phyloP scores from a whole-genome alignment of 179 eudicot species.

The Camellia oleifera region DNA sequence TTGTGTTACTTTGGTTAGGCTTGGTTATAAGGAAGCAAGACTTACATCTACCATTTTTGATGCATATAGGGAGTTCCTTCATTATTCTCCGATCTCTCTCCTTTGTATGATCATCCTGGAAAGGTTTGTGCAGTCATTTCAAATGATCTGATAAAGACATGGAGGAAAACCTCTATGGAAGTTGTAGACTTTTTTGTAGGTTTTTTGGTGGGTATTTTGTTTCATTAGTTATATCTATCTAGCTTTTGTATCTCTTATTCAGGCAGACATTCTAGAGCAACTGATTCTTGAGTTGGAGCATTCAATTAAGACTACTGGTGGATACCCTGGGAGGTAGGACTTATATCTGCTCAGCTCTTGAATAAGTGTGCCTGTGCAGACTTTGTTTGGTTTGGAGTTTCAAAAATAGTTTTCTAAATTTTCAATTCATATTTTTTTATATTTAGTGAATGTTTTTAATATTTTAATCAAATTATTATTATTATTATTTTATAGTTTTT shows the following conservation, averaged over 20 bases:
- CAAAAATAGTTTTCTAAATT: too few relatives aligned
- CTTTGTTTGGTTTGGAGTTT: too few relatives aligned
- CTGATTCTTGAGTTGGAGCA: conserved; percentile 72
- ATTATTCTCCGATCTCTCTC: conserved; percentile 94
- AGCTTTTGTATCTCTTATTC: conserved; percentile 25
- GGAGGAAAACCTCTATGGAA: not conserved
- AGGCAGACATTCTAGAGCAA: conserved; percentile 84
- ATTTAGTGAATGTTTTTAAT: too few relatives aligned
- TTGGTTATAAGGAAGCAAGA: not conserved
- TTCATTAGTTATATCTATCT: not conserved
- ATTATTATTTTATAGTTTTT: too few relatives aligned
- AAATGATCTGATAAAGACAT: not conserved
- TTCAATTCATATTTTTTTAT: too few relatives aligned
- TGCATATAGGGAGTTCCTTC: conserved; percentile 91
- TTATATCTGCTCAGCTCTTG: conserved; percentile 4
- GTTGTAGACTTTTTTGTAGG: not conserved
- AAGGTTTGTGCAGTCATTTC: conserved; percentile 56
- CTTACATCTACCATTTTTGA: conserved; percentile 19
- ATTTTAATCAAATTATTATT: too few relatives aligned
- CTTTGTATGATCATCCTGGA: conserved; percentile 90
- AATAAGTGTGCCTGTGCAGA: not conserved
- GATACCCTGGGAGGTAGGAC: conserved; percentile 80
- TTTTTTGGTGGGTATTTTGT: not conserved
- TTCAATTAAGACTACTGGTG: conserved; percentile 65
- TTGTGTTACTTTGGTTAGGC: conserved; percentile 1